Percentiles rank a stretch among this genome's conserved stretches.
Conservation (phyloP, 768 basidiomycete genomes). For the Peribolospora baueri region DNA sequence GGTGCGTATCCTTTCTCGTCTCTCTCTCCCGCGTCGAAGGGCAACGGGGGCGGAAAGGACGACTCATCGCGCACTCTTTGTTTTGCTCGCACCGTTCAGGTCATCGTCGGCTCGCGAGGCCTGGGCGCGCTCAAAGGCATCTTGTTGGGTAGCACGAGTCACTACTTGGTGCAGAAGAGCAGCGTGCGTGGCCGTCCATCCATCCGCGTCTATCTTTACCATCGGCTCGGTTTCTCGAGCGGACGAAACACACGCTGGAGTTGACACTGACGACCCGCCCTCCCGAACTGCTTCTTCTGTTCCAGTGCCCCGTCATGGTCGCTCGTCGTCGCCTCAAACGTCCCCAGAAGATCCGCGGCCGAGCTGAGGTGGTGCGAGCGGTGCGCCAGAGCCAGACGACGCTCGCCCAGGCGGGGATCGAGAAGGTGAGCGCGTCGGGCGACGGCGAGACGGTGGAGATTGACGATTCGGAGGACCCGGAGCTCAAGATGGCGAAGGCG, state of each 20-base stretch:
- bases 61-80: no score
- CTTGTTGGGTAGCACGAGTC: conserved; percentile 12
- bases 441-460: not conserved
- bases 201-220: not conserved
- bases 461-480: not conserved
- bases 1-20: not conserved
- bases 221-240: not conserved
- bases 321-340: conserved; percentile 3
- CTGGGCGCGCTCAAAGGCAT: conserved; percentile 13
- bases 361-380: conserved; percentile 7
- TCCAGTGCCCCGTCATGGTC: not conserved
- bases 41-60: no score
- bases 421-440: conserved; percentile 4
- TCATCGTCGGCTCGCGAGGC: conserved; percentile 14
- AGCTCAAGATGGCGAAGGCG: no score
- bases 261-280: not conserved
- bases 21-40: no score
- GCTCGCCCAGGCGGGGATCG: conserved; percentile 10
- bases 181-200: conserved; percentile 8
- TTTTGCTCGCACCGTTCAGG: no score
- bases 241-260: not conserved
- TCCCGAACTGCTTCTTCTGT: not conserved
- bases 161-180: conserved; percentile 12
- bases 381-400: conserved; percentile 9
- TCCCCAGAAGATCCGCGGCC: conserved; percentile 3